A percentile compares a stretch with the other conserved stretches of the same genome.
phyloP scores from a whole-genome alignment of 2,329 filamentous ascomycete species.

The Fusarium nurragi region DNA sequence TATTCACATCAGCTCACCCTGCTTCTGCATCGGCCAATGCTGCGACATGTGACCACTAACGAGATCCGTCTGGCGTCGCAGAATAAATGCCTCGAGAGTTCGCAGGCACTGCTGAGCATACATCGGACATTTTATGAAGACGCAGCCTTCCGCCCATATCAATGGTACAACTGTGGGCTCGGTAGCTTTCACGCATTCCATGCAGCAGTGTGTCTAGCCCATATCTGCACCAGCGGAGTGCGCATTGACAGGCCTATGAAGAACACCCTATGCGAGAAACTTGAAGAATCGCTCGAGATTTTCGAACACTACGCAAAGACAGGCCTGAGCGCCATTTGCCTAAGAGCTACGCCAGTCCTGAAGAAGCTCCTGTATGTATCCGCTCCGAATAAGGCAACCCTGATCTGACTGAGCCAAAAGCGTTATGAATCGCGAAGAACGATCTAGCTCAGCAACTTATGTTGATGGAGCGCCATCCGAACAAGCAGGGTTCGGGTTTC shows the following conservation, averaged over 20 bases:
- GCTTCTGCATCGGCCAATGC: conserved; percentile 17
- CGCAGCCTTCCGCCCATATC: conserved; percentile 10
- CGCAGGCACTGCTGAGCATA: not conserved
- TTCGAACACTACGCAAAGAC: not conserved
- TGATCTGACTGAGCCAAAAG: too few species aligned
- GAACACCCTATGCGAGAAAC: not conserved
- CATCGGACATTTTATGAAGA: not conserved
- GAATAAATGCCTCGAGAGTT: not conserved
- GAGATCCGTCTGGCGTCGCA: not conserved
- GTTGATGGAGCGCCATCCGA: too few species aligned
- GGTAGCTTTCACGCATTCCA: conserved; percentile 28
- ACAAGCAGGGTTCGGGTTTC: not conserved
- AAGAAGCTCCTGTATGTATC: not conserved
- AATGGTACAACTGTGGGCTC: conserved; percentile 25
- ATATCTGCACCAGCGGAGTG: not conserved
- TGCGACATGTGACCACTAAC: not conserved
- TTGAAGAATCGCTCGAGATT: not conserved
- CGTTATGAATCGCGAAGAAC: too few species aligned
- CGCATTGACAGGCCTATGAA: not conserved
- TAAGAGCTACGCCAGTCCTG: not conserved
- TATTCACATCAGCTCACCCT: conserved; percentile 25
- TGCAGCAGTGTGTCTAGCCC: conserved; percentile 10
- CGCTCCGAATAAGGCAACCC: too few species aligned
- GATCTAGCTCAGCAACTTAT: too few species aligned
- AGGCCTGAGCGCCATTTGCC: not conserved